Evolutionary conservation across 768 basidiomycete genomes (phyloP).

Genomic region (Panellus pusillus): DNA sequence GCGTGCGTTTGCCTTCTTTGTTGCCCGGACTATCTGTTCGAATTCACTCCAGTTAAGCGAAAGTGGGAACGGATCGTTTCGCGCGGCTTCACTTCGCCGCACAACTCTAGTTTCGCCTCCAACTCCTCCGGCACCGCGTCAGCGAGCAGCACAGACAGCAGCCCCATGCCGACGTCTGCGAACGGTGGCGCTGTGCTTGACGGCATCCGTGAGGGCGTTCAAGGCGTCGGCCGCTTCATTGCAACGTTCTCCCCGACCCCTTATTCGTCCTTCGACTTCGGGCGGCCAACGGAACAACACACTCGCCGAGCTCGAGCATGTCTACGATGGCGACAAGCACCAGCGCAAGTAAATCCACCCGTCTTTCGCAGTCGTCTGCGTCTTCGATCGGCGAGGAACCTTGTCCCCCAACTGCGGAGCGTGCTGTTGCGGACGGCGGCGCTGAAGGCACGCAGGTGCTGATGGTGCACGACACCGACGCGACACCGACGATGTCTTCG

Average conservation of each 20-base stretch:
- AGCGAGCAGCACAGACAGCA: background rate
- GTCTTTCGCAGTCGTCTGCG: conserved; percentile 45
- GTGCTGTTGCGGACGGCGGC: conserved; percentile 16
- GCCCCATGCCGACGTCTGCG: conserved; percentile 21
- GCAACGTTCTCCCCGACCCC: conserved; percentile 37
- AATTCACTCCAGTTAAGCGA: conserved; percentile 56
- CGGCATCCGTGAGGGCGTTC: conserved; percentile 66
- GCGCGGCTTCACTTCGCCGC: conserved; percentile 48
- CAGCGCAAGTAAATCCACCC: conserved; percentile 29
- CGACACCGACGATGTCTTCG: conserved; percentile 49
- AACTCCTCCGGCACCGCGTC: conserved; percentile 24
- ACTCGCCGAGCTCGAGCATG: conserved; percentile 25
- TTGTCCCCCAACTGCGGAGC: conserved; percentile 11
- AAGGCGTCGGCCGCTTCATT: conserved; percentile 57
- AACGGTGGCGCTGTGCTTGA: conserved; percentile 46
- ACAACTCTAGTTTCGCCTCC: conserved; percentile 17
- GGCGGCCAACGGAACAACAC: conserved; percentile 15
- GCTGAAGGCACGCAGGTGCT: conserved; percentile 33
- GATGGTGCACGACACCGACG: conserved; percentile 50
- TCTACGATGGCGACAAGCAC: conserved; percentile 15
- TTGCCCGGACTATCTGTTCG: background rate
- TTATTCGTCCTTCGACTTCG: conserved; percentile 12
- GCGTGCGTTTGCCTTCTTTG: conserved; percentile 37
- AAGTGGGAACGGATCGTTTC: conserved; percentile 84
- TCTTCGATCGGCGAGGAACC: conserved; percentile 44